Evolutionary conservation across 768 basidiomycete species (phyloP).

Genomic region (Pisolithus sp.): DNA sequence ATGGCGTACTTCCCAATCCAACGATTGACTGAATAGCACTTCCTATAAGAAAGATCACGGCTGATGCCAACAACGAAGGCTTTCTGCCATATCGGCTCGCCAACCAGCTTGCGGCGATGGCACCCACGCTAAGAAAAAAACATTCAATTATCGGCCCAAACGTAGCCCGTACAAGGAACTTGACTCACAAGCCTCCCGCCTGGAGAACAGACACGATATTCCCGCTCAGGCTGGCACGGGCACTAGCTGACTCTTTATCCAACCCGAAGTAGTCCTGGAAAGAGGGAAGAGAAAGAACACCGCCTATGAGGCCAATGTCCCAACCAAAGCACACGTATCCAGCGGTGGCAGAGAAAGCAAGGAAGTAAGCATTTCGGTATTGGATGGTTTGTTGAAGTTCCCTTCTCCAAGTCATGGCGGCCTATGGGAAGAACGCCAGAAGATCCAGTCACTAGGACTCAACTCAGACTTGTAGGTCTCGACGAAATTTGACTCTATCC

Average conservation of each 20-base stretch:
- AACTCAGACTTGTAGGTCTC: no score
- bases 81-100: slow-evolving; percentile 31
- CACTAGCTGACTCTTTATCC: slow-evolving; percentile 17
- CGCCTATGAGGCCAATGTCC: slow-evolving; percentile 34
- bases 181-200: slow-evolving; percentile 29
- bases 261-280: slow-evolving; percentile 32
- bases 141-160: not conserved
- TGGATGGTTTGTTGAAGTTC: slow-evolving; percentile 16
- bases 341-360: slow-evolving; percentile 28
- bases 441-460: no score
- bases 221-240: slow-evolving; percentile 25
- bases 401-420: slow-evolving; percentile 17
- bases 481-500: no score
- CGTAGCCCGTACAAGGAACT: not conserved
- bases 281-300: slow-evolving; percentile 30
- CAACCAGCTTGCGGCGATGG: slow-evolving; percentile 22
- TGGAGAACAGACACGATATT: slow-evolving; percentile 35
- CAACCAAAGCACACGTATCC: slow-evolving; percentile 32
- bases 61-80: slow-evolving; percentile 25
- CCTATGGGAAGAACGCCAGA: no score
- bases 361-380: slow-evolving; percentile 30
- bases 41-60: slow-evolving; percentile 29
- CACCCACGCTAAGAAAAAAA: slow-evolving; percentile 20
- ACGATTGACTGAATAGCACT: slow-evolving; percentile 28
- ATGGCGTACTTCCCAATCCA: slow-evolving; percentile 24